Percentiles rank a stretch among this genome's conserved stretches.
Evolutionary conservation across 768 basidiomycete genomes (phyloP).

Genomic region (Kwoniella sp.): DNA sequence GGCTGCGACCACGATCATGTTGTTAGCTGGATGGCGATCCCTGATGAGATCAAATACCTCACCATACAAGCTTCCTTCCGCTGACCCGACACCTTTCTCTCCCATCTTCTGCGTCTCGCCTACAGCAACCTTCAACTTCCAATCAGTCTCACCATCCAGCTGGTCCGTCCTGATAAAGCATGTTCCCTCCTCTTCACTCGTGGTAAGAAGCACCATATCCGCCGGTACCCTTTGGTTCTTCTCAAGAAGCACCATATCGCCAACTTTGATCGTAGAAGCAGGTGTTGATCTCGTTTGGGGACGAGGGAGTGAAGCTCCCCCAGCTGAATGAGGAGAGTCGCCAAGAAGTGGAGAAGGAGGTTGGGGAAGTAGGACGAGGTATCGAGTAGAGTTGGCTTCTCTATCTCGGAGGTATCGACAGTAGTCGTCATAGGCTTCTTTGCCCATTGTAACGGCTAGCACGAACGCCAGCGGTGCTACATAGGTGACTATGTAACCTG

Average conservation of each 20-base stretch:
- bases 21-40: not conserved
- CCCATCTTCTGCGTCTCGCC: constrained; percentile 74
- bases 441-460: constrained; percentile 91
- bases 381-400: constrained; percentile 92
- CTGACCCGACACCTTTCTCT: constrained; percentile 61
- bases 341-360: constrained; percentile 45
- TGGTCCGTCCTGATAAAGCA: constrained; percentile 98
- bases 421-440: constrained; percentile 99
- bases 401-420: constrained; percentile 86
- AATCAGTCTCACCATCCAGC: constrained; percentile 97
- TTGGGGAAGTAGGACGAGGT: constrained; percentile 72
- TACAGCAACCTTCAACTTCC: constrained; percentile 92
- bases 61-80: constrained; percentile 92
- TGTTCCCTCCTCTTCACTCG: constrained; percentile 84
- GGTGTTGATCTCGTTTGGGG: constrained; percentile 70
- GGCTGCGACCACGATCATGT: constrained; percentile 59
- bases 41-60: constrained; percentile 35
- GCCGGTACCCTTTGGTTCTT: constrained; percentile 98
- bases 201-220: constrained; percentile 84
- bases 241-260: constrained; percentile 85
- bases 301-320: constrained; percentile 21
- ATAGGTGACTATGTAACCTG: constrained; percentile 93
- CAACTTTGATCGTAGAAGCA: constrained; percentile 82
- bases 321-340: constrained; percentile 21
- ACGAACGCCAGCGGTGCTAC: constrained; percentile 96